These are phyloP conservation scores for Tulasnella sp. DNA, from an alignment of 768 basidiomycete species.

Conservation along the genomic window DNA sequence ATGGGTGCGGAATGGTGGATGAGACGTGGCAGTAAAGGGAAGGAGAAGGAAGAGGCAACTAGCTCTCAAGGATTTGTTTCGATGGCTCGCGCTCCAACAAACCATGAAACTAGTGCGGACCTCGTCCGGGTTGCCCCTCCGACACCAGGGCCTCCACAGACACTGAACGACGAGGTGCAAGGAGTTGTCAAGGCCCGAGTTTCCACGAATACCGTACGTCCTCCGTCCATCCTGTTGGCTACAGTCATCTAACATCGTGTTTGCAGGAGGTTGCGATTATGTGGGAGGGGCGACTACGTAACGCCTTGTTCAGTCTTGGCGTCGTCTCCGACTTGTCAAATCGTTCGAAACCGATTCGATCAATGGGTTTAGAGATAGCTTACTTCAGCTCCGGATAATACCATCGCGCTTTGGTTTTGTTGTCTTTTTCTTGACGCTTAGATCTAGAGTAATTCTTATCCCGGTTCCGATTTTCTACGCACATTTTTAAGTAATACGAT, in stretches of 20 bases:
- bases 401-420: not conserved
- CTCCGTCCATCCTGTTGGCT: not conserved
- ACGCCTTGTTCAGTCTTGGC: conserved; percentile 81
- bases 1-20: conserved; percentile 97
- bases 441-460: not conserved
- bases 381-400: conserved; percentile 43
- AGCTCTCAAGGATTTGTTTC: conserved; percentile 6
- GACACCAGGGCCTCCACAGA: not conserved
- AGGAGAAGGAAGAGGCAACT: conserved; percentile 20
- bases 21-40: conserved; percentile 34
- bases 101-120: not conserved
- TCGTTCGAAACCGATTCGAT: conserved; percentile 74
- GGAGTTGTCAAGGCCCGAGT: conserved; percentile 85
- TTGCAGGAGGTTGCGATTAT: conserved; percentile 76
- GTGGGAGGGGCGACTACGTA: conserved; percentile 88
- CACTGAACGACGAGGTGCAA: conserved; percentile 34
- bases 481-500: not conserved
- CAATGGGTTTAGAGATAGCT: conserved; percentile 84
- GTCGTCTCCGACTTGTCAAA: conserved; percentile 84
- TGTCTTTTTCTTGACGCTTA: not conserved
- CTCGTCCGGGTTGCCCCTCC: conserved; percentile 7
- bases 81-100: not conserved
- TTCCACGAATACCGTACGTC: conserved; percentile 75
- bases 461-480: not conserved
- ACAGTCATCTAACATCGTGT: not conserved